Base-by-base conservation (phyloP, 192 early-diverging fungal species). In the Obelidium mucronatum region DNA sequence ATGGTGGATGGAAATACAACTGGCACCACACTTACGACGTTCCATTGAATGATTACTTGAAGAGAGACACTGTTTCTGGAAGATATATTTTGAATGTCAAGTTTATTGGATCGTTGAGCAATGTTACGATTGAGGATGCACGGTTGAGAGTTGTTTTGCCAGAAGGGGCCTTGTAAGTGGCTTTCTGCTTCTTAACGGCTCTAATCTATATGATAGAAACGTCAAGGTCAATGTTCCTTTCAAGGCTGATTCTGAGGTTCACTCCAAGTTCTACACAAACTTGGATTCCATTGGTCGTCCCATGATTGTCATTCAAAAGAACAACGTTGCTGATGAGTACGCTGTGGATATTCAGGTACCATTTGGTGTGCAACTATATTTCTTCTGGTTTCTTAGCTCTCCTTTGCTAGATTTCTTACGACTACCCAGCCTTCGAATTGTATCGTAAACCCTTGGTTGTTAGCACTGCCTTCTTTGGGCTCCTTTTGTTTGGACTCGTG, bases 1-100 rank as follows among this genome's bases (percentile, higher is more conserved):
- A 92, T 81, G 98, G 98, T 62, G 94, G 95, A n/a, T 98, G 97
- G 97, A 93, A 92, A 75, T 98, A 97, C 76, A 94, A 92, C 19
- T 99, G 94, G 95, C 92, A 92, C 78, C 92, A 95, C 76, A 96
- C 95, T 3, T 99, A 96, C 86, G 92, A 93, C 59, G 84, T 91
- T 28, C 92, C 95, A 15, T 71, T 94, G 30, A 65, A 74, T 48
- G 73, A 82, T 26, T 92, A 92, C 78, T 65, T 97, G 35, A 92
- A 88, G 53, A 81, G 85, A 19, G 66, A 88, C 35, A 51, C 73
- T 3, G 63, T 74, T 2, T 74, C 64, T 48, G 84, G 81, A 4
- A 77, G 81, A 11, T 92, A 92, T 74, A 77, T 87, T 2, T 85
- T 97, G 56, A 85, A 89, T 13, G 84, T 94, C 26, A 89, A 90